Percentiles rank a stretch among this genome's conserved stretches.
Evolutionary conservation across 768 basidiomycete species (phyloP).

Genomic region (Russula sp.): DNA sequence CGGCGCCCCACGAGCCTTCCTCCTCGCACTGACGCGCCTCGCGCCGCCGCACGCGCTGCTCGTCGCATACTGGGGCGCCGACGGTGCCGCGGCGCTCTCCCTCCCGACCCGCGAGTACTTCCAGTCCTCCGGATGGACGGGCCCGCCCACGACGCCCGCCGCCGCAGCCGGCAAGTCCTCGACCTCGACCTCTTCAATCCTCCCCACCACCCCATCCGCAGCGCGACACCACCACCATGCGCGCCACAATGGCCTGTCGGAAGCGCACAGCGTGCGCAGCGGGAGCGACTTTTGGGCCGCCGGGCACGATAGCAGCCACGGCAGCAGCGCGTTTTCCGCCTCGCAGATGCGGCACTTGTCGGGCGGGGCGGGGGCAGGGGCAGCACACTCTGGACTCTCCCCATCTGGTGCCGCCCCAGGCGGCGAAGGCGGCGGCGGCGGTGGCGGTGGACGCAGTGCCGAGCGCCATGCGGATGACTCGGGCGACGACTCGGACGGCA

Average conservation of each 20-base stretch:
- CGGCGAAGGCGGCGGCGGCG: too few species aligned
- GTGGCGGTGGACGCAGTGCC: neutral
- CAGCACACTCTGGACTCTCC: slow-evolving; percentile 14
- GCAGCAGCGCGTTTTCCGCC: slow-evolving; percentile 47
- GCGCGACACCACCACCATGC: neutral
- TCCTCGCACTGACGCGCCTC: slow-evolving; percentile 61
- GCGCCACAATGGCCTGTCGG: slow-evolving; percentile 21
- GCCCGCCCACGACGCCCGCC: slow-evolving; percentile 34
- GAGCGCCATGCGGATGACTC: slow-evolving; percentile 45
- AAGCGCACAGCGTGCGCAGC: slow-evolving; percentile 44
- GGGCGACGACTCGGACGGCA: slow-evolving; percentile 53
- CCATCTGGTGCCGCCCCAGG: too few species aligned
- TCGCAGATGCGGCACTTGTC: slow-evolving; percentile 19
- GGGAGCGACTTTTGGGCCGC: slow-evolving; percentile 77
- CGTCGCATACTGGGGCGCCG: slow-evolving; percentile 73
- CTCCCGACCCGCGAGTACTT: slow-evolving; percentile 82
- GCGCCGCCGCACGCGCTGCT: slow-evolving; percentile 71
- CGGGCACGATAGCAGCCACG: slow-evolving; percentile 40
- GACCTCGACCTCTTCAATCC: slow-evolving; percentile 19
- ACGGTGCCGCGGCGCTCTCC: slow-evolving; percentile 74
- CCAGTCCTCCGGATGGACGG: slow-evolving; percentile 77
- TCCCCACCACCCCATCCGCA: neutral
- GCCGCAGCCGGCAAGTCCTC: slow-evolving; percentile 22
- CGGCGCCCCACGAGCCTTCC: slow-evolving; percentile 63
- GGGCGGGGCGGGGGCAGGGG: too few species aligned